Conservation (phyloP, 257 asterid genomes). For the Prunella vulgaris region DNA sequence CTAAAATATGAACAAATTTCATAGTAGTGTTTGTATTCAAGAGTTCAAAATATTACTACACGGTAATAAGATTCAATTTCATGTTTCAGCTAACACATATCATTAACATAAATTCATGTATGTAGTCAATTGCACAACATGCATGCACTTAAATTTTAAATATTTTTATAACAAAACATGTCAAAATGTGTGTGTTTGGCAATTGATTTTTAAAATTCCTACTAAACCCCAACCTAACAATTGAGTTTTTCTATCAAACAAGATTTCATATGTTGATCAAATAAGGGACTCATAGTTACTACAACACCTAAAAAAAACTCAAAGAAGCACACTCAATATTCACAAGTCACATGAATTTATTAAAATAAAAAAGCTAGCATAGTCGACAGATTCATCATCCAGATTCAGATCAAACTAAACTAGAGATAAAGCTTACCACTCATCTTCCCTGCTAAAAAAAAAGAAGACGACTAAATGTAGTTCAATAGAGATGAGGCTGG, state of each 20-base stretch:
- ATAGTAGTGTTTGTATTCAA: no score
- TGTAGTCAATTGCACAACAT: no score
- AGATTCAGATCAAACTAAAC: conserved; percentile 27
- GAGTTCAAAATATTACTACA: no score
- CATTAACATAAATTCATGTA: no score
- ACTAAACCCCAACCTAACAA: no score
- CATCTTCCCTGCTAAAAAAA: conserved; percentile 28
- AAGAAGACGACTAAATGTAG: conserved; percentile 7
- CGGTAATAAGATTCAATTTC: no score
- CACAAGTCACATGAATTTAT: conserved; percentile 23
- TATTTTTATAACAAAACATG: no score
- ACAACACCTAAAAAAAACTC: background rate
- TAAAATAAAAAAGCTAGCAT: conserved; percentile 13
- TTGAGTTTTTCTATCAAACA: background rate
- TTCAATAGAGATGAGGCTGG: conserved; percentile 7
- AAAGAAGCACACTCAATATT: conserved; percentile 5
- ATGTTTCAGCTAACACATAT: no score
- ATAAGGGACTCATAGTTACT: background rate
- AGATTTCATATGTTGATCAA: background rate
- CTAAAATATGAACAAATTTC: no score
- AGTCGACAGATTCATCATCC: conserved; percentile 32
- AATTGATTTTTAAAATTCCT: no score
- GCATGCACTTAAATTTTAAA: no score
- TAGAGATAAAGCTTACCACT: conserved; percentile 15
- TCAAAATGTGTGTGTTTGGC: no score